Evolutionary conservation across 208 protist species (phyloP), one percentile per base, ranked within the genome.

Genomic region (Leptomonas seymouri): DNA sequence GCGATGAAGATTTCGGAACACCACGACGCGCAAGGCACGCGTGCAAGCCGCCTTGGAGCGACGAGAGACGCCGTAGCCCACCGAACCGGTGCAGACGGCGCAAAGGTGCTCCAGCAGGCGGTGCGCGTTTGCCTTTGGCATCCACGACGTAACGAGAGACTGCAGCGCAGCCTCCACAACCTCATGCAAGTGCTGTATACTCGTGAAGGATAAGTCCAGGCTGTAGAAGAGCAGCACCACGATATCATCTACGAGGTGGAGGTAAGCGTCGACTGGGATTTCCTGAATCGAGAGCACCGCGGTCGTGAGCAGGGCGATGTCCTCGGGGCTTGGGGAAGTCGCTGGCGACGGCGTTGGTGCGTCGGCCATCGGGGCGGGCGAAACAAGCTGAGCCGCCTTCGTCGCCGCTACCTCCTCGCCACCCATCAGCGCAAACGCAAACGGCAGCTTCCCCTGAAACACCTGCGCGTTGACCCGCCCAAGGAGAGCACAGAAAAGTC

Each of bases 1-100:
- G 56, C 86, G 87, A 74, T 93, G 91, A 9, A 91, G 64, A 64
- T 96, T 96, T 21, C 49, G 67, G 68, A 91, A 84, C 12, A 93
- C 56, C 7, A 91, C 46, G 18, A 73, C 45, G 48, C 81, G 70
- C 7, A 96, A 64, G 20, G 77, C 77, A 14, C 53, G 62, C 25
- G 76, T 82, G 16, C 91, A 59, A 45, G 58, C 74, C 31, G 77
- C 67, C 54, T 83, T 84, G 6, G 87, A 81, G 16, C 82, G 78
- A 4, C 78, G 74, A 3, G 79, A 79, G 16, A 45, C 51, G 20
- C 84, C 83, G 53, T 84, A 85, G 5, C 67, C 42, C 3, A 53
- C 61, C 16, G 57, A 31, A 15, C 75, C 74, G 6, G 48, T 28
- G 21, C 90, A 78, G 9, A 88, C 57, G 31, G 82, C 78, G 67